Evolutionary conservation across 495 filamentous ascomycete species (phyloP), one percentile per base, ranked within the genome.

Genomic region (Penicillium ucsense): DNA sequence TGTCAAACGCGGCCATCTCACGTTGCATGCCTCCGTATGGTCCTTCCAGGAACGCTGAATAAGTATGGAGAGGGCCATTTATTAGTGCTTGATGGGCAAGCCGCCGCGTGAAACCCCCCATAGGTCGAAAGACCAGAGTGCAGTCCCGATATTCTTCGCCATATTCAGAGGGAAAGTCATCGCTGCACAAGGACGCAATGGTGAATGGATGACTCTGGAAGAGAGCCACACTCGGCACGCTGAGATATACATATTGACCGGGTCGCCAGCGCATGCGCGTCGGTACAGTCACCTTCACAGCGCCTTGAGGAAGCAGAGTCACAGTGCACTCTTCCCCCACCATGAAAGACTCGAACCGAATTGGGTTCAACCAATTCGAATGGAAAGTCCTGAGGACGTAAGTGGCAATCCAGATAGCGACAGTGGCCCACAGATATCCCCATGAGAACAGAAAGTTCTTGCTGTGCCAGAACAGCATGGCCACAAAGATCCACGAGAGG

Each of bases 131-230:
- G 4, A 97, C 88, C 20, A 97, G 71, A 10, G 83, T 82, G 64
- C 94, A 83, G 62, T 97, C 92, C 47, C 89, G 75, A 54, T 88
- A 94, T 31, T 88, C 73, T 46, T 89, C 84, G 37, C 87, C 87
- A 58, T 91, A 94, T 41, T 83, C 82, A 8, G 89, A 94, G 6
- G 88, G 88, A 48, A 94, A 92, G 57, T 95, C 89, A 38, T 80
- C 74, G 66, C 86, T 79, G 75, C 94, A 84, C 11, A 95, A 78
- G 0, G 89, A 95, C 6, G 92, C 84, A 44, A 97, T 89, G 4
- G 91, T 97, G 64, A 97, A 97, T 4, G 91, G 91, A 50, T 97
- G 91, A 54, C 91, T 96, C 56, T 95, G 85, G 53, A 95, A 80
- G 30, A 92, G 60, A 0, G 87, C 88, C 52, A 97, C 88, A 3